These are phyloP conservation scores for Talaromyces sp. DNA, from an alignment of 2,329 filamentous ascomycete genomes.

Conservation along the genomic window DNA sequence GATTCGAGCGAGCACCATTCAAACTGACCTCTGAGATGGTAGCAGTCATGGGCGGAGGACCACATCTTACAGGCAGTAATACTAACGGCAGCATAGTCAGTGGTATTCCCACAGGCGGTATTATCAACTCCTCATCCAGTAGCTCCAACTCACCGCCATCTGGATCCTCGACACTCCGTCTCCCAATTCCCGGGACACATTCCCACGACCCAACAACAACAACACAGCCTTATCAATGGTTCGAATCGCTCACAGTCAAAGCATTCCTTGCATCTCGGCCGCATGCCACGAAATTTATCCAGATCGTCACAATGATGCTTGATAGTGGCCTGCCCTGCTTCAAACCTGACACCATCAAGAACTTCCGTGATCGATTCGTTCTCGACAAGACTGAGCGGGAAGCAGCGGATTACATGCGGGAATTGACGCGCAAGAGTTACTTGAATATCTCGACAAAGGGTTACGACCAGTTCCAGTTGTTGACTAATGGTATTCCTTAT, in stretches of 20 bases:
- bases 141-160: neutral
- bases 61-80: slow-evolving; percentile 27
- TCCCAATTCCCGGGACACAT: slow-evolving; percentile 31
- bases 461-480: slow-evolving; percentile 95
- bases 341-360: slow-evolving; percentile 89
- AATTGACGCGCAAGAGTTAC: slow-evolving; percentile 84
- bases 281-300: slow-evolving; percentile 81
- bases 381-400: slow-evolving; percentile 87
- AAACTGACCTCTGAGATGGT: slow-evolving; percentile 98
- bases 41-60: slow-evolving; percentile 90
- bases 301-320: slow-evolving; percentile 92
- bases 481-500: slow-evolving; percentile 97
- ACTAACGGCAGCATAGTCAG: slow-evolving; percentile 18
- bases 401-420: slow-evolving; percentile 90
- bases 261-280: slow-evolving; percentile 85
- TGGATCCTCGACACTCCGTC: neutral
- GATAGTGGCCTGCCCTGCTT: slow-evolving; percentile 96
- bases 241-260: slow-evolving; percentile 95
- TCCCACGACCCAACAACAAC: slow-evolving; percentile 56
- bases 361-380: slow-evolving; percentile 90
- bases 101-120: neutral
- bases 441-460: slow-evolving; percentile 87
- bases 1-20: slow-evolving; percentile 96
- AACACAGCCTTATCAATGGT: slow-evolving; percentile 88
- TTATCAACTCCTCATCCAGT: neutral